phyloP scores from a whole-genome alignment of 768 basidiomycete genomes.

The Chalciporus chontae region DNA sequence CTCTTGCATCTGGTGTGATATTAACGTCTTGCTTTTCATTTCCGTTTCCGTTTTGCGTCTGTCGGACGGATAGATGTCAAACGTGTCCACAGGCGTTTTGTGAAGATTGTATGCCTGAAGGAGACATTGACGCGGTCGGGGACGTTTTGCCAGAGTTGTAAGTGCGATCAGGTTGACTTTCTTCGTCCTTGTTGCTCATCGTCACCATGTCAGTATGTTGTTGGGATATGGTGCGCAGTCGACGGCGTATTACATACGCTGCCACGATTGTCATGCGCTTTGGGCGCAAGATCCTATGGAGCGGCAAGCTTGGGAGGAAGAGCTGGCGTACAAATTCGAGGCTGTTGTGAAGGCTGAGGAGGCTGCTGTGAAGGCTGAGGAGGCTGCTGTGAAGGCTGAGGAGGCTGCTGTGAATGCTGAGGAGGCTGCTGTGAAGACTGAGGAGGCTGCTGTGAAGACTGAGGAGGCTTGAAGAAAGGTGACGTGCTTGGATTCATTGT shows the following conservation, averaged over 20 bases:
- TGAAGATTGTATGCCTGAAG: slow-evolving; percentile 55
- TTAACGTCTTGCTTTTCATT: not conserved
- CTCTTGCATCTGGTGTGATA: not conserved
- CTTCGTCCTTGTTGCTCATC: slow-evolving; percentile 9
- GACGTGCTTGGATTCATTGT: not conserved
- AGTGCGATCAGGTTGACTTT: slow-evolving; percentile 16
- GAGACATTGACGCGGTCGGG: slow-evolving; percentile 49
- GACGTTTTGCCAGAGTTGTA: slow-evolving; percentile 58
- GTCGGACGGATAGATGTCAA: slow-evolving; percentile 40
- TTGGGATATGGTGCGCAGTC: slow-evolving; percentile 36
- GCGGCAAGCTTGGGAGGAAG: slow-evolving; percentile 44
- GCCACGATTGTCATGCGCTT: slow-evolving; percentile 44
- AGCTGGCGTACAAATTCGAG: slow-evolving; percentile 37
- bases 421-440: slow-evolving; percentile 4
- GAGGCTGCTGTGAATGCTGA: too few relatives aligned
- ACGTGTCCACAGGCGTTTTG: slow-evolving; percentile 59
- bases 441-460: slow-evolving; percentile 4
- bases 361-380: not conserved
- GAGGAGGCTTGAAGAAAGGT: not conserved
- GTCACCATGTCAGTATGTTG: slow-evolving; percentile 30
- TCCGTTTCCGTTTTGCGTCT: not conserved
- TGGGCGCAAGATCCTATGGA: slow-evolving; percentile 33
- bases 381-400: slow-evolving; percentile 3
- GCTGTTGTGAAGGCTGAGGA: not conserved
- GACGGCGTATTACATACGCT: slow-evolving; percentile 47